Evolutionary conservation across 148 eudicot species (phyloP), one percentile per base, ranked within the genome.

Genomic region (Nepenthes mirabilis): DNA sequence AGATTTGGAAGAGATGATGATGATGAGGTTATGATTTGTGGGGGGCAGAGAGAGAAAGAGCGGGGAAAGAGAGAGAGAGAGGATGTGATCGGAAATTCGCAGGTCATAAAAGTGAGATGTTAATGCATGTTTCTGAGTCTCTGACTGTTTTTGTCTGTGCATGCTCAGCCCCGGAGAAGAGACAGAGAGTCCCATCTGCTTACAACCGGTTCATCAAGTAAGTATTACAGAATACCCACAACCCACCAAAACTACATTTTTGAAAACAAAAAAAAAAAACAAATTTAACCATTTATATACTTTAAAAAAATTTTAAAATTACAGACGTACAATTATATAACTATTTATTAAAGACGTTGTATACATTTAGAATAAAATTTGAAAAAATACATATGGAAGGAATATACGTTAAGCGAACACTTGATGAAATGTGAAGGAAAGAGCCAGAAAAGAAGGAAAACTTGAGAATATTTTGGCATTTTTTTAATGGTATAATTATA

Each of bases 111-210:
- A 12, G 23, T 23, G 23, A 1, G 57, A 36, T 43, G 6, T 33
- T 3, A 14, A n/a, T 11, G 36, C 11, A 14, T 64, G n/a, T 63
- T 55, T 50, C 47, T 74, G 50, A 59, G 48, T 55, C 59, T 50
- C 59, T 70, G 52, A 63, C 51, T 65, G 45, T 69, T 34, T 36
- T 43, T 59, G 6, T 40, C 45, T 40, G 45, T 40, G 45, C 45
- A 40, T 48, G 59, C 73, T 47, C 77, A 93, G 98, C 96, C 59
- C 96, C 96, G 70, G 98, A 93, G 85, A 93, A 93, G 80, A 79
- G 98, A 82, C 98, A 93, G 83, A 80, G 98, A 83, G 96, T 91
- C 73, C 98, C 98, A 58, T 90, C 97, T 57, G 95, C 97, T 54
- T 93, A 93, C 75, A 93, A 93, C 73, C 84, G 96, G 34, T 93